A percentile compares a stretch with the other conserved stretches of the same genome.
These are phyloP conservation scores for Didymella exigua DNA, from an alignment of 2,329 filamentous ascomycete genomes.

Conservation along the genomic window DNA sequence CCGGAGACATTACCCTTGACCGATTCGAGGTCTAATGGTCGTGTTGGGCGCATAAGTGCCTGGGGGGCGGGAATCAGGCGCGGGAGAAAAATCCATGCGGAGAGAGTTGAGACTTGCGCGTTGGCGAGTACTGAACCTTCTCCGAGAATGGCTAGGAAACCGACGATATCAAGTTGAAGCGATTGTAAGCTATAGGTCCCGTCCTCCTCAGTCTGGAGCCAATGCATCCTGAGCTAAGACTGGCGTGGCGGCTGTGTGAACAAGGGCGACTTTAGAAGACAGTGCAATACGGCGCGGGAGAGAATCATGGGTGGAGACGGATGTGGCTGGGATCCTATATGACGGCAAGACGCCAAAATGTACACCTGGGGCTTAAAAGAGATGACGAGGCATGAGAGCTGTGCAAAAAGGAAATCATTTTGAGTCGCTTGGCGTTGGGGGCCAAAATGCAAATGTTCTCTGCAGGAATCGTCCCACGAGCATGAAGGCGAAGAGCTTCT, in stretches of 20 bases:
- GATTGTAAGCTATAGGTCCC: conserved; percentile 36
- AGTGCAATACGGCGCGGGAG: conserved; percentile 20
- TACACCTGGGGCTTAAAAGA: conserved; percentile 22
- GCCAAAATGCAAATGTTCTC: not conserved
- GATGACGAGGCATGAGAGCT: conserved; percentile 26
- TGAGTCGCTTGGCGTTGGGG: conserved; percentile 10
- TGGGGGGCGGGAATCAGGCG: conserved; percentile 59
- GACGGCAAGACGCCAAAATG: not conserved
- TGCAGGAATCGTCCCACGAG: not conserved
- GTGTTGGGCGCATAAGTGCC: conserved; percentile 54
- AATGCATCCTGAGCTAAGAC: conserved; percentile 38
- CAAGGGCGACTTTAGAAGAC: conserved; percentile 1
- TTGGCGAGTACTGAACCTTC: conserved; percentile 58
- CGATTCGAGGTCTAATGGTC: conserved; percentile 52
- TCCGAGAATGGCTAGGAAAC: conserved; percentile 60
- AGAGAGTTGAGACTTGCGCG: conserved; percentile 58
- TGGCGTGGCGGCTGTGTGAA: not conserved
- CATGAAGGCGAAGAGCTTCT: not conserved
- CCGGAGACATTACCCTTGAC: conserved; percentile 51
- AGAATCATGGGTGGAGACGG: conserved; percentile 28
- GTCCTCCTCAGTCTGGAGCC: conserved; percentile 39
- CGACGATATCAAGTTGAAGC: conserved; percentile 61
- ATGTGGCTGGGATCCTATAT: conserved; percentile 13
- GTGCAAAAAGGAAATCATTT: not conserved
- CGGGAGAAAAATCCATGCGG: conserved; percentile 56